Evolutionary conservation across 2,329 filamentous ascomycete genomes (phyloP).

Genomic region (Albophoma yamanashiensis): DNA sequence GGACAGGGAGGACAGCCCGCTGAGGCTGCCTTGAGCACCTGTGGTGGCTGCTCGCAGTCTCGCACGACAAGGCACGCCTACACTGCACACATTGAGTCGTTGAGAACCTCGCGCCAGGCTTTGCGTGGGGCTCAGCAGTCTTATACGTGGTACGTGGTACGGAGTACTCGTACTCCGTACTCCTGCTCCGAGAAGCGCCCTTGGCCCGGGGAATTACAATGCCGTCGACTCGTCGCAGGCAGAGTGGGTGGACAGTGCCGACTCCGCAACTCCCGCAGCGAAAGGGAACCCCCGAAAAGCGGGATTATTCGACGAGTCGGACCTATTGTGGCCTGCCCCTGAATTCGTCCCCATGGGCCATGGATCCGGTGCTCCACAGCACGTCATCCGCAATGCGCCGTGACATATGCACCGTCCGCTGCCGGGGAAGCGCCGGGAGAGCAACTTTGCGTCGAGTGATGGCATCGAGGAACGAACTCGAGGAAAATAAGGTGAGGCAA

Average conservation of each 20-base stretch:
- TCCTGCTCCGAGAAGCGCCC: neutral
- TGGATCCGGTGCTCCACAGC: neutral
- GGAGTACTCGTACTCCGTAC: too few species aligned
- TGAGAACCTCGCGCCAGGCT: neutral
- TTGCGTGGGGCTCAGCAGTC: neutral
- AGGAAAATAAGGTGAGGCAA: neutral
- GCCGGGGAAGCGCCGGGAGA: neutral
- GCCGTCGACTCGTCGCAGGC: neutral
- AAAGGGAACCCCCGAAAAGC: neutral
- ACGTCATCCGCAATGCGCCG: neutral
- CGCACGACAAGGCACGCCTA: conserved; percentile 28
- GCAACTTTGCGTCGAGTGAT: too few species aligned
- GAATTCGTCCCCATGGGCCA: neutral
- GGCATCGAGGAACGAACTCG: neutral
- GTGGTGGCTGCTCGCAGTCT: conserved; percentile 31
- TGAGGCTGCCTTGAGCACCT: conserved; percentile 46
- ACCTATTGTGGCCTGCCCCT: neutral
- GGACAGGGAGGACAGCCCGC: conserved; percentile 43
- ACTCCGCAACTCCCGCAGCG: neutral
- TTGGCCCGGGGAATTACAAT: neutral
- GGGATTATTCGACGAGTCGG: neutral
- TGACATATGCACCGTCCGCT: neutral
- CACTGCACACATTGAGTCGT: neutral
- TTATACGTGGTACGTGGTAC: neutral
- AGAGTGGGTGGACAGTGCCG: neutral